Base-by-base conservation (phyloP, 306 rosid species). In the Boehmeria nivea region DNA sequence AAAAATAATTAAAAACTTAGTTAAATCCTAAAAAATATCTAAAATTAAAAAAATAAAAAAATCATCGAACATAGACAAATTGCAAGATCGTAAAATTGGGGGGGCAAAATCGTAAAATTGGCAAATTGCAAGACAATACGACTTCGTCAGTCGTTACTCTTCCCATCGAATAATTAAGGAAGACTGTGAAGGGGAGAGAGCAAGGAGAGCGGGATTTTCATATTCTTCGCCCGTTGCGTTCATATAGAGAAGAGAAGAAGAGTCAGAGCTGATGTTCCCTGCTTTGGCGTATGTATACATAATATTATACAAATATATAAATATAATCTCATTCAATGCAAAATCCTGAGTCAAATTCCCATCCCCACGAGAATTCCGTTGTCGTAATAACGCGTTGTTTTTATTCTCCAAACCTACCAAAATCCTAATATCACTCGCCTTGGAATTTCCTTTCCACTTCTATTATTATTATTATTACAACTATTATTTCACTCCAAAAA, bases 151-250 rank as follows among this genome's bases (percentile, higher is more conserved):
- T 53, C 58, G 10, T 21, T 23, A 23, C 54, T 4, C 5, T 28
- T 40, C n/a, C n/a, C n/a, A n/a, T n/a, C n/a, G n/a, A 40, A 15
- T 13, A 40, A 9, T 10, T 17, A 26, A 50, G 4, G 18, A 51
- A 54, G 5, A 2, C 28, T 2, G 13, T 16, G 25, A 6, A 27
- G 46, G 43, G 27, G 42, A 15, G 34, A 2, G 22, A 14, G 11
- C 17, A 15, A 6, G 48, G 61, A 27, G 44, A 64, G 86, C 72
- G 80, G 73, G 76, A 71, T 65, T 71, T 63, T 51, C 34, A 5
- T 14, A 49, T 62, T 40, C 51, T 69, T 24, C 11, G 16, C 16
- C 39, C 22, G 44, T 53, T 50, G 50, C 63, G 59, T 53, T 57
- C 70, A 59, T 18, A 69, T 69, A 54, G 11, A 57, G 51, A 38